Conservation (phyloP, 2,329 filamentous ascomycete genomes). For the Aspergillus sp. region DNA sequence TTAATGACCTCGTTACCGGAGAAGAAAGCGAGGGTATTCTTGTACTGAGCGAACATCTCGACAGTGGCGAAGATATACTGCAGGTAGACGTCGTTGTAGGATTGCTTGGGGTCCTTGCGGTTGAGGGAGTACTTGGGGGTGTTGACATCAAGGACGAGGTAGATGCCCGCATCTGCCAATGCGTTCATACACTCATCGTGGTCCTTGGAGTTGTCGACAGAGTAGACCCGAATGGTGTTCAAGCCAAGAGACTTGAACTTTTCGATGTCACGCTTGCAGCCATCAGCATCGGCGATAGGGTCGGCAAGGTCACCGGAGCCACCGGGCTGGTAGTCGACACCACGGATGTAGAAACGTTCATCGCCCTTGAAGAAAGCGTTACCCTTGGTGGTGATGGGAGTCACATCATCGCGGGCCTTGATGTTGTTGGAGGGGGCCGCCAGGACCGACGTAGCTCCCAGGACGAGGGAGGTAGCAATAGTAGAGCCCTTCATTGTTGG, state of each 20-base stretch:
- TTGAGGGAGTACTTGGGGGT: constrained; percentile 85
- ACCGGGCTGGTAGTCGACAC: constrained; percentile 59
- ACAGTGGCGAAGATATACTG: constrained; percentile 83
- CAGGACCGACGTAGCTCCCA: constrained; percentile 42
- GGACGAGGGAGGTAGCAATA: constrained; percentile 40
- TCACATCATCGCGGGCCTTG: constrained; percentile 41
- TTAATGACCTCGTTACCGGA: constrained; percentile 78
- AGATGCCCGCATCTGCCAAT: constrained; percentile 78
- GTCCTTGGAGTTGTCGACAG: constrained; percentile 73
- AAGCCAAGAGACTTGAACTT: constrained; percentile 80
- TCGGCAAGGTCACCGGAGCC: constrained; percentile 60
- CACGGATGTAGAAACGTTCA: constrained; percentile 49
- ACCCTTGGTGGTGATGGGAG: constrained; percentile 56
- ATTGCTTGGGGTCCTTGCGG: constrained; percentile 61
- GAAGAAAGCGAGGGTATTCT: constrained; percentile 83
- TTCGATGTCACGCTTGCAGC: constrained; percentile 72
- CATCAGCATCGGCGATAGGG: constrained; percentile 63
- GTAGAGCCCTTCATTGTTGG: constrained; percentile 50
- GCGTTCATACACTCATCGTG: constrained; percentile 82
- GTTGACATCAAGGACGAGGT: constrained; percentile 87
- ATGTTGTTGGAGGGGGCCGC: constrained; percentile 33
- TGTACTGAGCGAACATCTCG: constrained; percentile 73
- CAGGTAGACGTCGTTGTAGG: constrained; percentile 83
- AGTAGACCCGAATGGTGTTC: constrained; percentile 90
- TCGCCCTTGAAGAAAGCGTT: constrained; percentile 61